Percentiles rank a stretch among this genome's conserved stretches.
Evolutionary conservation across 2,329 filamentous ascomycete genomes (phyloP).

Genomic region (Microthyrium microscopicum): DNA sequence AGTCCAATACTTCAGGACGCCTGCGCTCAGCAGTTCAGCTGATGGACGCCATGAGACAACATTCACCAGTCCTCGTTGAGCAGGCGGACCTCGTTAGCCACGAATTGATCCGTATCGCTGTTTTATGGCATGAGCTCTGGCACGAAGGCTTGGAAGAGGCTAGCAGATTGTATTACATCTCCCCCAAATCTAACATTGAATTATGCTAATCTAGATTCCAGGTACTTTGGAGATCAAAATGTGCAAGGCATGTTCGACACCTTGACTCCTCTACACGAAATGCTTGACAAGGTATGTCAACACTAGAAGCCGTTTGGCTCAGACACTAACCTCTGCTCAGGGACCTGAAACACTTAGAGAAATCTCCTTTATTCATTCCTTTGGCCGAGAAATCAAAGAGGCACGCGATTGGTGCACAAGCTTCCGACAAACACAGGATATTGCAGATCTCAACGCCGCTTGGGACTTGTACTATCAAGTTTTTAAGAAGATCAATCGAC

Average conservation of each 20-base stretch:
- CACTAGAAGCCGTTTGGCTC: too few species aligned
- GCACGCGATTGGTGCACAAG: conserved; percentile 92
- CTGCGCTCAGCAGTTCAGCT: conserved; percentile 81
- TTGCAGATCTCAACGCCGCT: conserved; percentile 89
- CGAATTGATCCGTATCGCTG: conserved; percentile 90
- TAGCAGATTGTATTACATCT: conserved; percentile 68
- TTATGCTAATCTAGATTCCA: too few species aligned
- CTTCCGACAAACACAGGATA: conserved; percentile 74
- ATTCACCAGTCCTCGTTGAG: conserved; percentile 81
- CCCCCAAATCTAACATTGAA: too few species aligned
- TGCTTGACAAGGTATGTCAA: conserved; percentile 73
- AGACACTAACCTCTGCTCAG: too few species aligned
- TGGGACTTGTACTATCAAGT: conserved; percentile 99
- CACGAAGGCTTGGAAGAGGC: conserved; percentile 96
- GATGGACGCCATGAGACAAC: conserved; percentile 95
- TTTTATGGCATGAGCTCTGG: conserved; percentile 98
- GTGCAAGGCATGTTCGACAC: conserved; percentile 94
- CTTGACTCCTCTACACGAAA: conserved; percentile 76
- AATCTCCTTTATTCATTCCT: conserved; percentile 94
- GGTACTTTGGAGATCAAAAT: conserved; percentile 97
- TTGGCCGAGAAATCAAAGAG: conserved; percentile 86
- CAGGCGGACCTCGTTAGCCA: conserved; percentile 92
- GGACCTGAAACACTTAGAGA: conserved; percentile 88
- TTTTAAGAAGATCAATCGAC: conserved; percentile 85
- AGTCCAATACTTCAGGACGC: conserved; percentile 71